phyloP scores from a whole-genome alignment of 2,329 filamentous ascomycete species.

The Penicillium vulpinum region DNA sequence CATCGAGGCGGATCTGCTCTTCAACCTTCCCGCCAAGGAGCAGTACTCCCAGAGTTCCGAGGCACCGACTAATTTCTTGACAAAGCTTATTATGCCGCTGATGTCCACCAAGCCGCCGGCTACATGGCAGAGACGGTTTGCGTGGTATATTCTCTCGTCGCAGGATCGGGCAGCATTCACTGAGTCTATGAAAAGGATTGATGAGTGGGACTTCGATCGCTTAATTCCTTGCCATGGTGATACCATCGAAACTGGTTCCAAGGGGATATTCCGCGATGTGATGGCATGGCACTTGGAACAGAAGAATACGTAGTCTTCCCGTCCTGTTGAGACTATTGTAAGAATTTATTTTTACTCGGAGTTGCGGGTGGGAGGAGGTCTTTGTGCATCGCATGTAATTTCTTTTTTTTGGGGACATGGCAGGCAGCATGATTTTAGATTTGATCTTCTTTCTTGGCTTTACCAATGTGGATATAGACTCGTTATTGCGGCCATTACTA shows the following conservation, averaged over 20 bases:
- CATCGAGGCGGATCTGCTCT: constrained; percentile 86
- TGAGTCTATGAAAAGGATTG: constrained; percentile 67
- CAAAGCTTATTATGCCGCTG: constrained; percentile 57
- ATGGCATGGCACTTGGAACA: constrained; percentile 76
- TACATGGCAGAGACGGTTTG: constrained; percentile 74
- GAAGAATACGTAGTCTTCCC: constrained; percentile 21
- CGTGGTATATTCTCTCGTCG: constrained; percentile 71
- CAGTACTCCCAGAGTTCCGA: constrained; percentile 68
- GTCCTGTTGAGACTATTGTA: background rate
- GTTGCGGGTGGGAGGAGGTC: background rate
- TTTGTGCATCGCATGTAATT: background rate
- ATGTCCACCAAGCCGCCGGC: constrained; percentile 60
- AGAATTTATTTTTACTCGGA: background rate
- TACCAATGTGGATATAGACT: background rate
- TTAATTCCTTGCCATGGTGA: constrained; percentile 94
- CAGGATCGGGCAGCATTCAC: constrained; percentile 68
- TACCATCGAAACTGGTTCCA: constrained; percentile 72
- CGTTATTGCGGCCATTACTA: background rate
- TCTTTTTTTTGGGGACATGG: background rate
- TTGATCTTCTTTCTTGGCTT: constrained; percentile 1
- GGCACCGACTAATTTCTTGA: constrained; percentile 59
- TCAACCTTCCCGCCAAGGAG: constrained; percentile 85
- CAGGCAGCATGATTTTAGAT: constrained; percentile 5
- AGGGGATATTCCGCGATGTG: constrained; percentile 72
- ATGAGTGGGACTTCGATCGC: constrained; percentile 78